Conservation (phyloP, 495 filamentous ascomycete species). For the Penicillium cinerascens region DNA sequence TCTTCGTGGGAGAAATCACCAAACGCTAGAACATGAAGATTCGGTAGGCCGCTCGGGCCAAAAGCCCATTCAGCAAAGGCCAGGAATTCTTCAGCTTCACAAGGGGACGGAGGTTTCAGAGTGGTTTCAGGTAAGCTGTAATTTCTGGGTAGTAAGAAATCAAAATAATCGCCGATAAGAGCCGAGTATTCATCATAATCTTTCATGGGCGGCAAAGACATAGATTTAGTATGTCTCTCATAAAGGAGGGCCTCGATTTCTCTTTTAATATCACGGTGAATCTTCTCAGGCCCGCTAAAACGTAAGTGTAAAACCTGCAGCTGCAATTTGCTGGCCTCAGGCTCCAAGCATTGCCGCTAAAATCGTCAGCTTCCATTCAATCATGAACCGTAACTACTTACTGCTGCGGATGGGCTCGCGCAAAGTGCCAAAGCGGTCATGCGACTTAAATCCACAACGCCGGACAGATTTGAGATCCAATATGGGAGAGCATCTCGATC, state of each 20-base stretch:
- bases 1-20: conserved; percentile 13
- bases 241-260: too few species aligned
- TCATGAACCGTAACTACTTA: not conserved
- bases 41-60: conserved; percentile 9
- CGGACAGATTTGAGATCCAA: not conserved
- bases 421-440: conserved; percentile 6
- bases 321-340: too few species aligned
- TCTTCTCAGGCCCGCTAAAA: too few species aligned
- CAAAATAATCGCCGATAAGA: too few species aligned
- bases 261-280: too few species aligned
- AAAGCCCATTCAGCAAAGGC: conserved; percentile 16
- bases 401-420: not conserved
- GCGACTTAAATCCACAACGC: not conserved
- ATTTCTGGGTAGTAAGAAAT: too few species aligned
- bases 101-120: not conserved
- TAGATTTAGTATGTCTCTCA: too few species aligned
- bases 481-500: conserved; percentile 1
- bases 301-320: too few species aligned
- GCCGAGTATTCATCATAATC: too few species aligned
- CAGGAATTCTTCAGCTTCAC: conserved; percentile 4
- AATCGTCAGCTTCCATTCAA: too few species aligned
- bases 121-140: not conserved
- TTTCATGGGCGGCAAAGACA: too few species aligned
- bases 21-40: conserved; percentile 7
- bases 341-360: too few species aligned